Base-by-base conservation (phyloP, 108 stramenopile genomes). In the Mayamaea pseudoterrestris region DNA sequence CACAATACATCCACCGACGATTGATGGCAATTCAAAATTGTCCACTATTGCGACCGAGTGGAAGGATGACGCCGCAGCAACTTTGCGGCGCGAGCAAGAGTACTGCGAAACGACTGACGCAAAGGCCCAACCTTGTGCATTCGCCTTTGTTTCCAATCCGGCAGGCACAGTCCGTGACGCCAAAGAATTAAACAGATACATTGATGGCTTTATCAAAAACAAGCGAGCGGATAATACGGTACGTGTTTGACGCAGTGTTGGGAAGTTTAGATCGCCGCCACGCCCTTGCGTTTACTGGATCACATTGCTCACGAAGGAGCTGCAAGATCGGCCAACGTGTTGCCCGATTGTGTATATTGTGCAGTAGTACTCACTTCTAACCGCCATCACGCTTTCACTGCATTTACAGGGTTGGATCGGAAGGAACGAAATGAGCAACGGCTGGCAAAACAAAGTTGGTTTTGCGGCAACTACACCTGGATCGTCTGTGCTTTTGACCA, bases 401-500 rank as follows among this genome's bases (percentile, higher is more conserved):
- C n/a, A n/a, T n/a, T n/a, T n/a, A n/a, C n/a, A n/a, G 7, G 77
- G 77, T 37, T 79, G 78, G 78, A 32, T 23, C 16, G 78, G 62
- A 8, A 53, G 41, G 42, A 46, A 66, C 24, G 73, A 79, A 31
- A 75, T 54, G 31, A 50, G 63, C 17, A 46, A 63, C 20, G 61
- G 61, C 1, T 63, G 56, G 22, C 61, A 79, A 31, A 65, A 63
- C 30, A 79, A 79, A 30, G 35, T 74, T 18, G 78, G 78, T 30
- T 58, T 71, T 45, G 67, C 66, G 5, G 68, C 78, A 5, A 27
- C 47, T 16, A 7, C 27, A 20, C 11, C 47, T 27, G 17, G 71
- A 48, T 22, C 58, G 45, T 34, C 57, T 45, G 24, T 79, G 63
- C 24, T 32, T 6, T 31, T 65, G 41, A 12, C 7, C 16, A 21